Percentiles rank a stretch among this genome's conserved stretches.
Conservation (phyloP, 176 grass and related monocot genomes). For the Juncus inflexus region DNA sequence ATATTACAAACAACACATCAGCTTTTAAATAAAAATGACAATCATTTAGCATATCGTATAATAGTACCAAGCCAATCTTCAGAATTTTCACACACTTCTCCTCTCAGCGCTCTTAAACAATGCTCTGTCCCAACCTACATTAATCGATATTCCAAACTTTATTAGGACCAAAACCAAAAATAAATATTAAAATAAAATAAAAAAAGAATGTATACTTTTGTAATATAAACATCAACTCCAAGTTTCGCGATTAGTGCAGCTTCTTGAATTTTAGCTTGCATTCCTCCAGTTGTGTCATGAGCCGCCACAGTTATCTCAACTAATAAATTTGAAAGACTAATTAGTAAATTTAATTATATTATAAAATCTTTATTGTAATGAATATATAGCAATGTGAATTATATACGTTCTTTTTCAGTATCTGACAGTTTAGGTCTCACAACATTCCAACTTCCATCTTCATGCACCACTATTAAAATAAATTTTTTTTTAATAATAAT, state of each 20-base stretch:
- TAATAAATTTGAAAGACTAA: constrained; percentile 30
- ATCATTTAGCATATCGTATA: constrained; percentile 54
- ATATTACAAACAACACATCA: no score
- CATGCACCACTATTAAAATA: constrained; percentile 62
- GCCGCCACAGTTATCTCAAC: constrained; percentile 82
- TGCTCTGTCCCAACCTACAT: constrained; percentile 69
- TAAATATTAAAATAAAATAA: not conserved
- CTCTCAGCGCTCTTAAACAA: constrained; percentile 61
- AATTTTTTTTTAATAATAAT: not conserved
- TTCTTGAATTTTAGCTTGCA: constrained; percentile 91
- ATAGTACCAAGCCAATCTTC: constrained; percentile 84
- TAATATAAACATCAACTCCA: constrained; percentile 87
- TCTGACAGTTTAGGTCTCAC: constrained; percentile 51
- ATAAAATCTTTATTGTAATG: constrained; percentile 2
- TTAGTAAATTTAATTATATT: constrained; percentile 13
- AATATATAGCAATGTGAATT: not conserved
- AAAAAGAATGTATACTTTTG: constrained; percentile 41
- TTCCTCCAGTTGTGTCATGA: constrained; percentile 91
- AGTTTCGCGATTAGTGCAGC: constrained; percentile 75
- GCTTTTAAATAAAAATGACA: no score
- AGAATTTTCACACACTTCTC: constrained; percentile 44
- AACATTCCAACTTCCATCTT: constrained; percentile 65
- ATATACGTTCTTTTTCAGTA: constrained; percentile 38
- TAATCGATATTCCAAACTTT: not conserved
- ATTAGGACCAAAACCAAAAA: not conserved